These are phyloP conservation scores for Backusella sp. DNA, from an alignment of 192 early-diverging fungal genomes.

Conservation along the genomic window DNA sequence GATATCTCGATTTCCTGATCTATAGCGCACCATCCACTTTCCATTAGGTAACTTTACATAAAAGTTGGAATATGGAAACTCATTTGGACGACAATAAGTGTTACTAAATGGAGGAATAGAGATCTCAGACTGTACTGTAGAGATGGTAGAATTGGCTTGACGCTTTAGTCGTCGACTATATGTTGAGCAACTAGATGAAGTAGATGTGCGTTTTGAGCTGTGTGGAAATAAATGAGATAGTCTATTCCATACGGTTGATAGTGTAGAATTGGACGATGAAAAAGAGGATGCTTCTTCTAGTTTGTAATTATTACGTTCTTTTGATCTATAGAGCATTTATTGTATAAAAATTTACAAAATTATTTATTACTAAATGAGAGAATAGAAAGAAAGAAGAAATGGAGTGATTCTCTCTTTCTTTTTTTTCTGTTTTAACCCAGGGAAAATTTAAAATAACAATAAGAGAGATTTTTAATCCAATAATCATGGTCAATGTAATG, in stretches of 20 bases:
- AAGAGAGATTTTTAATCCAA: background rate
- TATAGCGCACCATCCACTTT: conserved; percentile 39
- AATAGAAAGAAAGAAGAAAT: background rate
- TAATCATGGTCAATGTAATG: background rate
- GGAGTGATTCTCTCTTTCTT: background rate
- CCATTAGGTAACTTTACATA: conserved; percentile 35
- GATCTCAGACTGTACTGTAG: background rate
- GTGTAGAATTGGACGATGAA: background rate
- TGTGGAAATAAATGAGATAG: conserved; percentile 1
- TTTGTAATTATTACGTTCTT: background rate
- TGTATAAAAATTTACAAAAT: background rate
- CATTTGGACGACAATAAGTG: conserved; percentile 21
- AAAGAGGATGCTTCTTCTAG: background rate
- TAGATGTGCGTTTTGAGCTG: background rate
- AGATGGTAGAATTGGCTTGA: background rate
- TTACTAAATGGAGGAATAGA: conserved; percentile 30
- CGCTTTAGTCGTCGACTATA: background rate
- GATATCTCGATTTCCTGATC: conserved; percentile 33
- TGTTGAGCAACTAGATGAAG: background rate
- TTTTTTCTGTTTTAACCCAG: background rate
- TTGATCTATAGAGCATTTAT: background rate
- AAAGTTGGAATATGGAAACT: conserved; percentile 40
- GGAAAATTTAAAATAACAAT: background rate
- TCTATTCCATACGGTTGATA: conserved; percentile 5
- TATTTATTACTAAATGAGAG: background rate